Percentiles rank a stretch among this genome's conserved stretches.
Evolutionary conservation across 257 asterid species (phyloP).

Genomic region (Knoxia roxburghii): DNA sequence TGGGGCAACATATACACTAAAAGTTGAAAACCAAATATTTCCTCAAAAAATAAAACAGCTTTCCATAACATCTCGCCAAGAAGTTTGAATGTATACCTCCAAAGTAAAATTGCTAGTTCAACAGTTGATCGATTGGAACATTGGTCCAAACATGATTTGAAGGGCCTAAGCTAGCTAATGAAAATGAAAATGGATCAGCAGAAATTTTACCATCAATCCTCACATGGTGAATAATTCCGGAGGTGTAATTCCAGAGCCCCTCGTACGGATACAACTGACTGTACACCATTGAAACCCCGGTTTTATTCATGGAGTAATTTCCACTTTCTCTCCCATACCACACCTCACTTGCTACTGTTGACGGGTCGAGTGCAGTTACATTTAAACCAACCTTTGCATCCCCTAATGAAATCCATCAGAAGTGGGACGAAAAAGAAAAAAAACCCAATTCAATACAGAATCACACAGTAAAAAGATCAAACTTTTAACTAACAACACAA

Average conservation of each 20-base stretch:
- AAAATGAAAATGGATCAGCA: too few species aligned
- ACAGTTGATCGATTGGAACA: background rate
- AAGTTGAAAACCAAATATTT: background rate
- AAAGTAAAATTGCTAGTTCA: background rate
- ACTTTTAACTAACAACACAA: background rate
- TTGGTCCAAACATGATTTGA: too few species aligned
- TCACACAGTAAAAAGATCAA: slow-evolving; percentile 3
- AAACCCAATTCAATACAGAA: background rate
- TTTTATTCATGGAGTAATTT: slow-evolving; percentile 29
- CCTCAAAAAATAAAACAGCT: background rate
- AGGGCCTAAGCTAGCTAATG: background rate
- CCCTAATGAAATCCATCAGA: slow-evolving; percentile 4
- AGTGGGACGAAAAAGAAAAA: background rate
- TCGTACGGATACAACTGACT: slow-evolving; percentile 74
- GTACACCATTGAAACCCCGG: slow-evolving; percentile 58
- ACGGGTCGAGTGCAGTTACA: slow-evolving; percentile 63
- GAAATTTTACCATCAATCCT: slow-evolving; percentile 49
- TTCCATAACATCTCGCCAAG: background rate
- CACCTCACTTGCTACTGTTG: slow-evolving; percentile 64
- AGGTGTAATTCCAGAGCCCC: slow-evolving; percentile 81
- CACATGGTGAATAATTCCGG: slow-evolving; percentile 81
- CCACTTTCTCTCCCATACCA: slow-evolving; percentile 70
- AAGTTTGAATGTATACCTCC: background rate
- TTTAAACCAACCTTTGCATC: slow-evolving; percentile 59
- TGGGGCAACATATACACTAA: background rate